A percentile compares a stretch with the other conserved stretches of the same genome.
These are phyloP conservation scores for Coccinonectria pachysandricola DNA, from an alignment of 2,329 filamentous ascomycete genomes.

Conservation along the genomic window DNA sequence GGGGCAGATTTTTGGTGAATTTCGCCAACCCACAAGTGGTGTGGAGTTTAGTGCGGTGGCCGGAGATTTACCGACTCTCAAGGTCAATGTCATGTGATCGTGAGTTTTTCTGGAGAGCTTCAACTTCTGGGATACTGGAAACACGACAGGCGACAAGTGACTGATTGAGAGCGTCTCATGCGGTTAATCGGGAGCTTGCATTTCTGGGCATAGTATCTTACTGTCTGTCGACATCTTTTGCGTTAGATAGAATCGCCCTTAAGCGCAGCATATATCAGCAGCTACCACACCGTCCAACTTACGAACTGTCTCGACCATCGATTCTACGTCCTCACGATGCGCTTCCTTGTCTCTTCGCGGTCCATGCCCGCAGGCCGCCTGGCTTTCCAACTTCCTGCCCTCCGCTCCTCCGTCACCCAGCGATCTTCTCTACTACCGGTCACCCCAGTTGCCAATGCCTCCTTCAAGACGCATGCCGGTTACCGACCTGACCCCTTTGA, in stretches of 20 bases:
- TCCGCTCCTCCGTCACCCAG: slow-evolving; percentile 5
- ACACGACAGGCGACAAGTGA: slow-evolving; percentile 8
- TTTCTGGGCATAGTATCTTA: too few species aligned
- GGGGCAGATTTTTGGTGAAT: slow-evolving; percentile 33
- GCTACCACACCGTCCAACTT: too few species aligned
- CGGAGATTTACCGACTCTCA: slow-evolving; percentile 24
- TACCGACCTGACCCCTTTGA: slow-evolving; percentile 13
- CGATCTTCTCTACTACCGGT: slow-evolving; percentile 8
- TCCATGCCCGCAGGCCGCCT: slow-evolving; percentile 14
- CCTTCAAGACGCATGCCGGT: slow-evolving; percentile 16
- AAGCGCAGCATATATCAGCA: too few species aligned
- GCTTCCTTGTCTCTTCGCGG: slow-evolving; percentile 14
- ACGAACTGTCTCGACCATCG: too few species aligned
- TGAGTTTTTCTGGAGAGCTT: slow-evolving; percentile 18
- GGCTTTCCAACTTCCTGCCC: slow-evolving; percentile 6
- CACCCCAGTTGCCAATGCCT: slow-evolving; percentile 8
- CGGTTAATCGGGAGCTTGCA: slow-evolving; percentile 7
- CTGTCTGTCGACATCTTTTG: too few species aligned
- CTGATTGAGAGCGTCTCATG: slow-evolving; percentile 1
- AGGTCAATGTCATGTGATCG: slow-evolving; percentile 28
- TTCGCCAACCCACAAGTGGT: slow-evolving; percentile 29
- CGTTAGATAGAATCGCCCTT: too few species aligned
- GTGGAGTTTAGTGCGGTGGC: slow-evolving; percentile 22
- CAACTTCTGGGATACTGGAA: slow-evolving; percentile 10
- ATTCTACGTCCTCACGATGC: slow-evolving; percentile 21